Evolutionary conservation across 768 basidiomycete genomes (phyloP).

Genomic region (Tylopilus sp.): DNA sequence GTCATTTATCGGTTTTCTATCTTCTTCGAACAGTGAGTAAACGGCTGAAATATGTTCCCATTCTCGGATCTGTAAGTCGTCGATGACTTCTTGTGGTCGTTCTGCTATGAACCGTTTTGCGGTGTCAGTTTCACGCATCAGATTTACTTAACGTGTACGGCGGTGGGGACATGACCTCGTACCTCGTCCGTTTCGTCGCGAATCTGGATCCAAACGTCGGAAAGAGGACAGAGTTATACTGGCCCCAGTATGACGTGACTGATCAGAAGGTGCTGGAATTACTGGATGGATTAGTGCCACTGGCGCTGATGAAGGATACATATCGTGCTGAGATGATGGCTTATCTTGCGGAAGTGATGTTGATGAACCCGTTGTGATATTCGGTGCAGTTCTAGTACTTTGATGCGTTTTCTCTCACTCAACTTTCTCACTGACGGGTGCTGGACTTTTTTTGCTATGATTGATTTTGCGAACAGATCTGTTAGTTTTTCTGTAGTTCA

Average conservation of each 20-base stretch:
- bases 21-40: too few relatives aligned
- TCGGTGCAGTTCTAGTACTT: too few relatives aligned
- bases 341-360: conserved; percentile 22
- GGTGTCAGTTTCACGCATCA: conserved; percentile 46
- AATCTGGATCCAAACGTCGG: conserved; percentile 39
- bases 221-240: conserved; percentile 28
- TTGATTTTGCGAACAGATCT: too few relatives aligned
- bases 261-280: conserved; percentile 19
- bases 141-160: conserved; percentile 43
- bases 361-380: conserved; percentile 9
- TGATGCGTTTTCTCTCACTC: too few relatives aligned
- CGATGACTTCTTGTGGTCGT: too few relatives aligned
- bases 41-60: conserved; percentile 40
- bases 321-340: conserved; percentile 39
- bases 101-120: too few relatives aligned
- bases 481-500: too few relatives aligned
- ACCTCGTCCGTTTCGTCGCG: conserved; percentile 20
- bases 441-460: too few relatives aligned
- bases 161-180: conserved; percentile 41
- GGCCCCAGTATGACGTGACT: conserved; percentile 42
- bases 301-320: conserved; percentile 40
- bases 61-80: conserved; percentile 43
- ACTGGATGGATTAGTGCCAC: conserved; percentile 30
- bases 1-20: too few relatives aligned
- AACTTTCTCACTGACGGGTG: too few relatives aligned